Evolutionary conservation across 176 grass and related monocot species (phyloP), one percentile per base, ranked within the genome.

Genomic region (Ensete ventricosum): DNA sequence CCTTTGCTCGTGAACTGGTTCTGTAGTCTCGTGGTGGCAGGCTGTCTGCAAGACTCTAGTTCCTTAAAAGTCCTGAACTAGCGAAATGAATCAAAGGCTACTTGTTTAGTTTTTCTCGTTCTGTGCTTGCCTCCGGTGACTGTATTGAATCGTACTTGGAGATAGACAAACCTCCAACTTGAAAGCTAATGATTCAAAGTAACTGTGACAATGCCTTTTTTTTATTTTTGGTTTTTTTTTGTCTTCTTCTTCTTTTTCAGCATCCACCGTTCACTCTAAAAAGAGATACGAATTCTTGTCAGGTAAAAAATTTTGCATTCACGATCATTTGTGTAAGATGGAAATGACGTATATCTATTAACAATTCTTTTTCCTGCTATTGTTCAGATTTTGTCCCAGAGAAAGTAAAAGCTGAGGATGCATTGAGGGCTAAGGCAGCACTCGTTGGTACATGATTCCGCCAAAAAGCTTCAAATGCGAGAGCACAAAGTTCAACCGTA

Each of bases 251-350:
- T 25, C 2, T 66, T 77, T 87, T 81, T 73, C 89, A 96, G 92
- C 92, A 80, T 82, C 83, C 54, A 70, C 78, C 64, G 87, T 92
- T 64, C 77, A 80, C 63, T 73, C 49, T 48, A 67, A 83, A 76
- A 92, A 72, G 70, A 79, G 73, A 81, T 96, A 92, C 23, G 88
- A 92, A 54, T 96, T 96, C 74, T 83, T 96, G 11, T 96, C 86
- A 85, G 89, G 92, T 96, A 25, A 25, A 43, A 54, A 77, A 76
- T 22, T 14, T 52, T 72, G n/a, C 72, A 67, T 52, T 23, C 34
- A 43, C 34, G 5, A 43, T 43, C 4, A 43, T 43, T 43, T 43
- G 34, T 6, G 34, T 8, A 8, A n/a, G 6, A 14, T 54, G 52
- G 27, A 51, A 54, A 20, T 55, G 14, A 17, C 8, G 17, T 50